phyloP scores from a whole-genome alignment of 345 rosid species.

The Ailanthus altissimus region DNA sequence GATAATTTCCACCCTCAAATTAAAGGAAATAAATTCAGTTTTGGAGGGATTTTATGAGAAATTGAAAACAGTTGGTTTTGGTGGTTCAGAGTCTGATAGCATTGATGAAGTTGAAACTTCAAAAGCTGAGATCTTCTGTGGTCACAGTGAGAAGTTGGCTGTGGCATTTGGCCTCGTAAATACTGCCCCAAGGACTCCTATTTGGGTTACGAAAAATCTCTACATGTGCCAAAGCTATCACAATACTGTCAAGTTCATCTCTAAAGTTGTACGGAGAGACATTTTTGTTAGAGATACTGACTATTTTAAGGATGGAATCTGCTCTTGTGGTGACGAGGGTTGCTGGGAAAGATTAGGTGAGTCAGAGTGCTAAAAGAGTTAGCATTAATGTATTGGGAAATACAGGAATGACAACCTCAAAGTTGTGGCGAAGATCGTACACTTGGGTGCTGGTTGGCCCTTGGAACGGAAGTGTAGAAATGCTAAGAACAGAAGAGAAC shows the following conservation, averaged over 20 bases:
- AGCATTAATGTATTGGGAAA: background rate
- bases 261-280: slow-evolving; percentile 69
- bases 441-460: slow-evolving; percentile 4
- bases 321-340: slow-evolving; percentile 76
- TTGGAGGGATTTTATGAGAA: slow-evolving; percentile 60
- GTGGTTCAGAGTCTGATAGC: slow-evolving; percentile 35
- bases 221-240: slow-evolving; percentile 76
- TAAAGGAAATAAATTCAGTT: slow-evolving; percentile 54
- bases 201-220: slow-evolving; percentile 82
- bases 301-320: slow-evolving; percentile 75
- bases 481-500: background rate
- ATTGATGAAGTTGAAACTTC: slow-evolving; percentile 54
- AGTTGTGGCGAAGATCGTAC: slow-evolving; percentile 4
- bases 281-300: slow-evolving; percentile 81
- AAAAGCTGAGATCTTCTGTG: slow-evolving; percentile 73
- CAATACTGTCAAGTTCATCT: slow-evolving; percentile 59
- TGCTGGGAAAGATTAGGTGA: slow-evolving; percentile 33
- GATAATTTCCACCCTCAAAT: slow-evolving; percentile 62
- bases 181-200: slow-evolving; percentile 69
- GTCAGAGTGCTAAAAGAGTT: slow-evolving; percentile 8
- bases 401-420: slow-evolving; percentile 8
- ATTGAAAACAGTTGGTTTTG: slow-evolving; percentile 48
- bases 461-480: background rate
- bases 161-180: slow-evolving; percentile 71
- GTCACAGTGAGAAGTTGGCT: slow-evolving; percentile 83